Conservation (phyloP, 2,329 filamentous ascomycete species). For the Trichoderma sp. region DNA sequence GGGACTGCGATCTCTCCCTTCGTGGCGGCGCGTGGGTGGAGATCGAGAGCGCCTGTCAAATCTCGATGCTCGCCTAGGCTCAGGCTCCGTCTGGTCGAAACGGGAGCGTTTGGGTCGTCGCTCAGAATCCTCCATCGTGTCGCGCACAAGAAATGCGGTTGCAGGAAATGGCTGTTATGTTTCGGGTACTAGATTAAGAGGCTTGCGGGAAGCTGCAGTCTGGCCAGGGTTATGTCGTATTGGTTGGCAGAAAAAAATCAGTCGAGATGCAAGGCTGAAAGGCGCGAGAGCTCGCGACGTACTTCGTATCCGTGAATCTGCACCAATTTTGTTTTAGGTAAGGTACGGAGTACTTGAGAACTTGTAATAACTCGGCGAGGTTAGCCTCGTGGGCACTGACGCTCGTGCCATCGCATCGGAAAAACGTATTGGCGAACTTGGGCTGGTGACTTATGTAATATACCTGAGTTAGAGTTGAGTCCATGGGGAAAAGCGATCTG, state of each 20-base stretch:
- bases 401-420: not conserved
- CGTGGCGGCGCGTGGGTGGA: slow-evolving; percentile 63
- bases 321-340: not conserved
- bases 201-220: not conserved
- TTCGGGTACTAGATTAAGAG: not conserved
- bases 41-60: slow-evolving; percentile 93
- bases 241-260: not conserved
- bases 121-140: slow-evolving; percentile 69
- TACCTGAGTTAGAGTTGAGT: not conserved
- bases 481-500: not conserved
- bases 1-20: slow-evolving; percentile 80
- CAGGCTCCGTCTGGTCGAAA: slow-evolving; percentile 88
- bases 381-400: not conserved
- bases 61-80: slow-evolving; percentile 70
- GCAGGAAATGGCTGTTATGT: not conserved
- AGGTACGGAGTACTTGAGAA: not conserved
- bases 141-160: not conserved
- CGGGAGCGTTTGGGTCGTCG: slow-evolving; percentile 79
- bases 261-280: slow-evolving; percentile 14
- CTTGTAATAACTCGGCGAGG: not conserved
- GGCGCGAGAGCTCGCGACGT: slow-evolving; percentile 12
- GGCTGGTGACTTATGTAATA: not conserved
- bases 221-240: not conserved
- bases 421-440: not conserved
- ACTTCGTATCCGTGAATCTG: slow-evolving; percentile 13